Evolutionary conservation across 768 basidiomycete genomes (phyloP).

Genomic region (Phlegmacium glaucopus): DNA sequence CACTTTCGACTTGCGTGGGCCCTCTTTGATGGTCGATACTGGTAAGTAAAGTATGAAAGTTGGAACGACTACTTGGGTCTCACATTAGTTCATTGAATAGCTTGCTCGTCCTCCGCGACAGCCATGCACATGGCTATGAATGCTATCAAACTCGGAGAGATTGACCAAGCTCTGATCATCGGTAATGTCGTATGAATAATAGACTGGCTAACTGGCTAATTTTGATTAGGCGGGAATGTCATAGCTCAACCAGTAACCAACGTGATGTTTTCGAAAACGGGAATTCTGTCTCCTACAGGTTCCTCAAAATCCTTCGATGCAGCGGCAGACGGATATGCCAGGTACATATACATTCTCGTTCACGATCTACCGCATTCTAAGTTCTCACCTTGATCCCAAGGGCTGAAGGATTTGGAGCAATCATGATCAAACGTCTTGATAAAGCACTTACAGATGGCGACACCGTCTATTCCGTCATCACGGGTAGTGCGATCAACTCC

Average conservation of each 20-base stretch:
- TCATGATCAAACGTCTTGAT: slow-evolving; percentile 34
- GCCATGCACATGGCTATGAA: slow-evolving; percentile 2
- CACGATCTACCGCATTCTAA: too few species aligned
- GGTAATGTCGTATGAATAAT: slow-evolving; percentile 9
- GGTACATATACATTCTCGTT: too few species aligned
- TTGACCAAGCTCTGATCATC: not conserved
- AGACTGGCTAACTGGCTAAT: slow-evolving; percentile 2
- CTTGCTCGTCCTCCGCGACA: not conserved
- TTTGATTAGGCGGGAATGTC: too few species aligned
- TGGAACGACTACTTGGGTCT: too few species aligned
- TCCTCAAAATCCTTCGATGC: slow-evolving; percentile 40
- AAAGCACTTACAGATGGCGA: slow-evolving; percentile 28
- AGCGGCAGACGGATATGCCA: slow-evolving; percentile 31
- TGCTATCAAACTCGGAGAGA: slow-evolving; percentile 1
- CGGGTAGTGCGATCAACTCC: too few species aligned
- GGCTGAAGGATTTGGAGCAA: slow-evolving; percentile 20
- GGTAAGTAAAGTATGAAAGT: not conserved
- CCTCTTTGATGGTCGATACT: slow-evolving; percentile 1
- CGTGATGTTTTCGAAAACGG: too few species aligned
- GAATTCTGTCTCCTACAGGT: slow-evolving; percentile 33
- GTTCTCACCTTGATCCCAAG: too few species aligned
- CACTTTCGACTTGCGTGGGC: not conserved
- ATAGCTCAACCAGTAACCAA: too few species aligned
- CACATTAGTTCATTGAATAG: too few species aligned
- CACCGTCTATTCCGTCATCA: too few species aligned